Evolutionary conservation across 2,329 filamentous ascomycete species (phyloP).

Genomic region (Metarhizium humberi): DNA sequence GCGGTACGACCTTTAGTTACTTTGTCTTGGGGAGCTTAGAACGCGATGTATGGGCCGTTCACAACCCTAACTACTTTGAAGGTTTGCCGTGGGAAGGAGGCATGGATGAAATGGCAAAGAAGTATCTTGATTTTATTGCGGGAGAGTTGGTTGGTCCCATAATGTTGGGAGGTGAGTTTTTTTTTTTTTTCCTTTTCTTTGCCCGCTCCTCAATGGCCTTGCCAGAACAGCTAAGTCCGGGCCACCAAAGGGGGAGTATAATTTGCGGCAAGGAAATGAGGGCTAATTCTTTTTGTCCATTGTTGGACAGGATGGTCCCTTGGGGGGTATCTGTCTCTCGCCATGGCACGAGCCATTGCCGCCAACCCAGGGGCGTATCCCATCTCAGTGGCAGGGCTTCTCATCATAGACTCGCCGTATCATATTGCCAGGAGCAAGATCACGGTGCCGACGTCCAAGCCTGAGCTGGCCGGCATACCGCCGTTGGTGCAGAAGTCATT

Average conservation of each 20-base stretch:
- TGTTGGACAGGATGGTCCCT: slow-evolving; percentile 18
- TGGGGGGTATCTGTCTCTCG: slow-evolving; percentile 17
- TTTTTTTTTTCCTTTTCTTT: neutral
- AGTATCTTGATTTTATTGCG: slow-evolving; percentile 16
- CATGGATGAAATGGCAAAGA: slow-evolving; percentile 19
- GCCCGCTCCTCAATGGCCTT: neutral
- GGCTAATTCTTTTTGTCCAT: neutral
- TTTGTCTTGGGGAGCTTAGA: slow-evolving; percentile 17
- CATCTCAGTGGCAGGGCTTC: slow-evolving; percentile 15
- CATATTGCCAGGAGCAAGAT: slow-evolving; percentile 14
- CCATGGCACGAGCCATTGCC: slow-evolving; percentile 16
- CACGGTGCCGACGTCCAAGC: slow-evolving; percentile 7
- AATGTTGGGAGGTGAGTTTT: slow-evolving; percentile 15
- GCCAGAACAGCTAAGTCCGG: neutral
- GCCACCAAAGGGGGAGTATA: neutral
- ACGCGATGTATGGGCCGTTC: slow-evolving; percentile 21
- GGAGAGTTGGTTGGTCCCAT: slow-evolving; percentile 15
- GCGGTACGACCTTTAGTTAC: slow-evolving; percentile 21
- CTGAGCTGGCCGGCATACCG: slow-evolving; percentile 13
- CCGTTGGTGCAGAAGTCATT: slow-evolving; percentile 18
- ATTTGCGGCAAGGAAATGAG: neutral
- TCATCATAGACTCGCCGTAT: slow-evolving; percentile 20
- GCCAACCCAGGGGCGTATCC: slow-evolving; percentile 11
- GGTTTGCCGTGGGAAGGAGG: slow-evolving; percentile 16
- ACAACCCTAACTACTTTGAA: slow-evolving; percentile 18